Evolutionary conservation across 805 yeast species (phyloP).

Genomic region (Lipomyces sp.): DNA sequence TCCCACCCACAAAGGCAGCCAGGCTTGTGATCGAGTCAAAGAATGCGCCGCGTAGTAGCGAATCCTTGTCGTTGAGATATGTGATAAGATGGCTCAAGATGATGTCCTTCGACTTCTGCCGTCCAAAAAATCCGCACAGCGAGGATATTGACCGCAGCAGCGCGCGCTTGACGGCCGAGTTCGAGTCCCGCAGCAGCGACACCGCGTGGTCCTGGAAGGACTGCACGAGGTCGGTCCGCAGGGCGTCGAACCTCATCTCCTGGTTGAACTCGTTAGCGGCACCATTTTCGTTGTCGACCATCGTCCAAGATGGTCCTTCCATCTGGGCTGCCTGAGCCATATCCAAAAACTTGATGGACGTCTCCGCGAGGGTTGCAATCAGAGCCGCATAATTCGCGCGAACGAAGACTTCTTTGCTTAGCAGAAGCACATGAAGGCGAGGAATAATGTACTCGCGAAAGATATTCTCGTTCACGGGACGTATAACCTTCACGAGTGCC

Average conservation of each 20-base stretch:
- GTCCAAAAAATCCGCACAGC: conserved; percentile 76
- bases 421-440: conserved; percentile 49
- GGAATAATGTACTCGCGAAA: conserved; percentile 84
- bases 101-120: conserved; percentile 82
- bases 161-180: conserved; percentile 63
- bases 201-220: conserved; percentile 66
- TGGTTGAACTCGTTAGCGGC: conserved; percentile 30
- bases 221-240: conserved; percentile 47
- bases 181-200: conserved; percentile 65
- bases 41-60: conserved; percentile 64
- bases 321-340: conserved; percentile 46
- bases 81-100: conserved; percentile 88
- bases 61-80: conserved; percentile 75
- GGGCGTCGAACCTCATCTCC: conserved; percentile 33
- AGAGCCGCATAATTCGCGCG: conserved; percentile 69
- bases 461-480: conserved; percentile 70
- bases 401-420: conserved; percentile 46
- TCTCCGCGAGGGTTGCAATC: conserved; percentile 66
- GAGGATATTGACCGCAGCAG: conserved; percentile 70
- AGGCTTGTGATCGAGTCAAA: conserved; percentile 68
- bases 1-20: conserved; percentile 75
- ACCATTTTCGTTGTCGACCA: conserved; percentile 46
- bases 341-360: conserved; percentile 61
- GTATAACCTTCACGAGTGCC: conserved; percentile 57
- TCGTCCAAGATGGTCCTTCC: conserved; percentile 29